phyloP scores from a whole-genome alignment of 164 flowering plant genomes.

The Malania oleifera region DNA sequence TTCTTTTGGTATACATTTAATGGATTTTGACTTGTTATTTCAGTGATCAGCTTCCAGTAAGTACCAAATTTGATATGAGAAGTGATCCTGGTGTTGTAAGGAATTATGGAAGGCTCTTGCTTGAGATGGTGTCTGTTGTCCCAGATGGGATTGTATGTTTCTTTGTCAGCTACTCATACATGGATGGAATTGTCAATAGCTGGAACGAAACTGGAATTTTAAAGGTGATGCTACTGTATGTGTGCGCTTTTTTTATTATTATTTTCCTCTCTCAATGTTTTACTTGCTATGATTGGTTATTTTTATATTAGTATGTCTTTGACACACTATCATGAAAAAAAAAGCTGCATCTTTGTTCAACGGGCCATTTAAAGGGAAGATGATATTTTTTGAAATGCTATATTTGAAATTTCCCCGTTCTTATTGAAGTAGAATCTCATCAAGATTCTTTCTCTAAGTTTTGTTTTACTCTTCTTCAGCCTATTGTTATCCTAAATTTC shows the following conservation, averaged over 20 bases:
- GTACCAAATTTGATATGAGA: constrained; percentile 97
- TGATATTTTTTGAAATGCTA: no score
- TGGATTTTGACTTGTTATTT: constrained; percentile 13
- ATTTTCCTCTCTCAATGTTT: neutral
- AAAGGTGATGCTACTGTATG: constrained; percentile 43
- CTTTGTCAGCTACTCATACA: constrained; percentile 98
- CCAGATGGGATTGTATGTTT: constrained; percentile 99
- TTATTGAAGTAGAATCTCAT: no score
- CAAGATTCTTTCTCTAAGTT: neutral
- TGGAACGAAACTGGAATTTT: constrained; percentile 92
- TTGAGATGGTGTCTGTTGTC: constrained; percentile 95
- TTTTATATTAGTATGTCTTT: neutral
- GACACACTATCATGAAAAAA: no score
- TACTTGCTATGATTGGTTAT: neutral
- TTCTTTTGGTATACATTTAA: constrained; percentile 8
- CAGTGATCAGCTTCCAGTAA: constrained; percentile 99
- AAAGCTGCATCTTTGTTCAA: no score
- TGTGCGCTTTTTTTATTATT: neutral
- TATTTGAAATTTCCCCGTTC: no score
- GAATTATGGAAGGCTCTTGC: constrained; percentile 92
- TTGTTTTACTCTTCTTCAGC: neutral
- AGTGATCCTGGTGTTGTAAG: constrained; percentile 97
- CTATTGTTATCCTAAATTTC: neutral
- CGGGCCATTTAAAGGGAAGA: no score
- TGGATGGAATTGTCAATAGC: constrained; percentile 92